Evolutionary conservation across 345 rosid species (phyloP).

Genomic region (Stellera chamaejasme): DNA sequence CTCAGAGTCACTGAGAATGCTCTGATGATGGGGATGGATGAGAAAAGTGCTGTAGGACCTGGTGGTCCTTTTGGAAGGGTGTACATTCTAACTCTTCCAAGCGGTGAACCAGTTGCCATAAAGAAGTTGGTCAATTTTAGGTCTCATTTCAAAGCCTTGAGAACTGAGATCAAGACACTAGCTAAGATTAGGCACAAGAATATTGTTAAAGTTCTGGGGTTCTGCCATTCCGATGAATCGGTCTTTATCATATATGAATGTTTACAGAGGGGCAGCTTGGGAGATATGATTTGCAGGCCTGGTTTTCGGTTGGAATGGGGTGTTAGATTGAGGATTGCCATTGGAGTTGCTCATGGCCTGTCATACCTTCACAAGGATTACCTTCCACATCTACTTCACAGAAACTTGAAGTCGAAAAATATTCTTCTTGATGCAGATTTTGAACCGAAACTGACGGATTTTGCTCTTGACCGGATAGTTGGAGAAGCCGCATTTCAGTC

Average conservation of each 20-base stretch:
- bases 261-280: conserved; percentile 63
- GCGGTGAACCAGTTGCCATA: conserved; percentile 71
- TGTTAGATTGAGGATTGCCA: conserved; percentile 66
- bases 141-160: conserved; percentile 51
- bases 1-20: conserved; percentile 73
- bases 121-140: conserved; percentile 66
- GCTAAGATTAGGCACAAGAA: conserved; percentile 85
- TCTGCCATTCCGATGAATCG: conserved; percentile 66
- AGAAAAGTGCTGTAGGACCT: conserved; percentile 47
- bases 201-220: conserved; percentile 66
- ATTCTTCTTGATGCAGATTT: conserved; percentile 64
- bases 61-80: conserved; percentile 63
- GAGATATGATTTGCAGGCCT: conserved; percentile 44
- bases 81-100: conserved; percentile 50
- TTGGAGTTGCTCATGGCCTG: conserved; percentile 78
- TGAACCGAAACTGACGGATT: conserved; percentile 78
- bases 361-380: conserved; percentile 77
- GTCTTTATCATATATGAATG: conserved; percentile 70
- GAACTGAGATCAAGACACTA: conserved; percentile 71
- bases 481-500: conserved; percentile 80
- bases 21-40: conserved; percentile 53
- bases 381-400: conserved; percentile 64
- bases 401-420: conserved; percentile 68
- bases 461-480: conserved; percentile 62
- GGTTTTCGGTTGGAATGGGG: conserved; percentile 60